A percentile compares a stretch with the other conserved stretches of the same genome.
These are phyloP conservation scores for Solanum hybrid DNA, from an alignment of 305 asterid genomes.

Conservation along the genomic window DNA sequence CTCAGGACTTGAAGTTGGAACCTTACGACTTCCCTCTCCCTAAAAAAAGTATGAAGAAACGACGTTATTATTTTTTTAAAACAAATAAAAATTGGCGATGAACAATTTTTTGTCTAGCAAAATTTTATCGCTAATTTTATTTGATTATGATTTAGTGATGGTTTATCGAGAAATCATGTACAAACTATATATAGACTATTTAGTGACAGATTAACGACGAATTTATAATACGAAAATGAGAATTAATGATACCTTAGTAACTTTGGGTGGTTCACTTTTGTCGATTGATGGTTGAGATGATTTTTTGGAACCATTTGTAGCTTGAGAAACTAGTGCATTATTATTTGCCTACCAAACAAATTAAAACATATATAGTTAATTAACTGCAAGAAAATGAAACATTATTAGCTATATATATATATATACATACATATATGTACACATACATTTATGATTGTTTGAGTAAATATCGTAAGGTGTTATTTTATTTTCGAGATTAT, in stretches of 20 bases:
- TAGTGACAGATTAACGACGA: not conserved
- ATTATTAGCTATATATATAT: not conserved
- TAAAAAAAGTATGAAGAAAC: slow-evolving; percentile 6
- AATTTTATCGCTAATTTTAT: not conserved
- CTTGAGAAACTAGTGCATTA: not conserved
- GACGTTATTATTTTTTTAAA: not conserved
- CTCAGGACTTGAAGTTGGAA: slow-evolving; percentile 54
- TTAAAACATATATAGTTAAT: not conserved
- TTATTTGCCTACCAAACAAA: not conserved
- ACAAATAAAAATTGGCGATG: not conserved
- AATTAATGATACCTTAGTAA: not conserved
- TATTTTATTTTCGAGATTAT: not conserved
- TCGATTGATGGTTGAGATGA: not conserved
- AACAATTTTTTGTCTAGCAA: not conserved
- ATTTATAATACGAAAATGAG: not conserved
- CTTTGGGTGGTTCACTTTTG: slow-evolving; percentile 3
- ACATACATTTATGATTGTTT: not conserved
- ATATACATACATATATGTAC: not conserved
- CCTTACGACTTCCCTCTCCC: slow-evolving; percentile 71
- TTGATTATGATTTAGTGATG: not conserved
- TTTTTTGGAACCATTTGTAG: slow-evolving; percentile 1
- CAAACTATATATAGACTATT: not conserved
- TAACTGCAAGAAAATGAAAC: not conserved
- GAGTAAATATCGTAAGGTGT: not conserved
- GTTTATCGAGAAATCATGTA: not conserved